Evolutionary conservation across 2,329 filamentous ascomycete genomes (phyloP).

Genomic region (Diaporthe capsici): DNA sequence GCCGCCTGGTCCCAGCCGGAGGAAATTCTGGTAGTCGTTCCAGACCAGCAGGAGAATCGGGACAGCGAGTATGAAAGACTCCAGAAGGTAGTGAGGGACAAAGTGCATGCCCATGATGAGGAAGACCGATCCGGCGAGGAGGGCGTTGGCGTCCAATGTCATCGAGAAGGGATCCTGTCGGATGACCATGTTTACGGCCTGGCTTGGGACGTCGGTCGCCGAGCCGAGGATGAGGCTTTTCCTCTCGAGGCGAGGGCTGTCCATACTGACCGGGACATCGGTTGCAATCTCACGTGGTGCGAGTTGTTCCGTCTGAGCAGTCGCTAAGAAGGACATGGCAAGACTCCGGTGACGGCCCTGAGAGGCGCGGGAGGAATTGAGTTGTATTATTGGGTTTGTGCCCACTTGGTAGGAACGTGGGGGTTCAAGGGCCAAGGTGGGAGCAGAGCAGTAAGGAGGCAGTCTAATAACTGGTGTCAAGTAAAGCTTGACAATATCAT

Average conservation of each 20-base stretch:
- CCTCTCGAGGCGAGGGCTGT: slow-evolving; percentile 25
- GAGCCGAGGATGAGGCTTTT: slow-evolving; percentile 36
- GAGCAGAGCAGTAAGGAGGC: neutral
- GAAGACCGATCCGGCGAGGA: slow-evolving; percentile 60
- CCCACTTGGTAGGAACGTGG: slow-evolving; percentile 1
- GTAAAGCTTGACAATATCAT: slow-evolving; percentile 11
- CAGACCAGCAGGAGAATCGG: slow-evolving; percentile 68
- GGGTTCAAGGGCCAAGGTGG: neutral
- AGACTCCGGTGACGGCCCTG: neutral
- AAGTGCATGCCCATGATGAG: slow-evolving; percentile 68
- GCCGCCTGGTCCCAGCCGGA: slow-evolving; percentile 84
- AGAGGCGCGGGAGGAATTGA: neutral
- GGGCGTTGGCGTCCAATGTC: slow-evolving; percentile 65
- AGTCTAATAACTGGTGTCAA: slow-evolving; percentile 41
- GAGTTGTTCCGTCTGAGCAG: slow-evolving; percentile 25
- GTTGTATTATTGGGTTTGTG: slow-evolving; percentile 6
- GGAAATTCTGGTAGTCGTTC: slow-evolving; percentile 82
- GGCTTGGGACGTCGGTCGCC: slow-evolving; percentile 44
- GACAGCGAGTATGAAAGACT: slow-evolving; percentile 64
- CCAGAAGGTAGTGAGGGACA: slow-evolving; percentile 61
- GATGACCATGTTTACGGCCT: slow-evolving; percentile 58
- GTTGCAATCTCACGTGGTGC: neutral
- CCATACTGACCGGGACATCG: neutral
- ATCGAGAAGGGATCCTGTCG: slow-evolving; percentile 66
- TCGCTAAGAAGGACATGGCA: slow-evolving; percentile 24